Evolutionary conservation across 1,284 basidiomycete species (phyloP), one percentile per base, ranked within the genome.

Genomic region (Pyrrhoderma noxium): DNA sequence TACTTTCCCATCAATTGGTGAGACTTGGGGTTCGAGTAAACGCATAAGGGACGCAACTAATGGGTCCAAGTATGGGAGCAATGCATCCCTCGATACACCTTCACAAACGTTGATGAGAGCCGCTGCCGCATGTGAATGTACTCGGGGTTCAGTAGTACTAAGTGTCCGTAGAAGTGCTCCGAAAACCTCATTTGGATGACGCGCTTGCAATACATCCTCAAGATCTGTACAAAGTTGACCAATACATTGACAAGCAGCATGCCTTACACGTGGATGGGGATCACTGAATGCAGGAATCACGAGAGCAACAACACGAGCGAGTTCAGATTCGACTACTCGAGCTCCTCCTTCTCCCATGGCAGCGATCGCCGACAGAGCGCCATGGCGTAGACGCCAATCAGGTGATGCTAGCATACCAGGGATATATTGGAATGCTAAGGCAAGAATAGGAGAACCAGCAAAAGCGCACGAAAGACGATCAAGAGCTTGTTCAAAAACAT

Each of bases 71-170:
- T 88, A 89, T 0, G 83, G 83, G 0, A 84, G 60, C 2, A 90
- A 75, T 0, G 77, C 80, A 16, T 84, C 76, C n/a, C 79, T 73
- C 57, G 80, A 82, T 27, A 87, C 84, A 36, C 85, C 85, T 63
- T 91, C 85, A 65, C 87, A 93, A 66, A 92, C 92, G 65, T 92
- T 92, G 61, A 91, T 89, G n/a, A 92, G 71, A 0, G 87, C 87
- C 0, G 89, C 84, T 0, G 88, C 87, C 0, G 89, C 87, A 58
- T 93, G 90, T 0, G 87, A 74, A 55, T 89, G 87, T 0, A 93
- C 89, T 25, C 89, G 89, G 42, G 85, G 72, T 60, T 89, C 85
- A 2, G 82, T 81, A 48, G 86, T 88, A 58, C 86, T 80, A 2
- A 92, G 71, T 0, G 89, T 75, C 0, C 79, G 80, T 56, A 91